Conservation (phyloP, 768 basidiomycete genomes). For the Kondoa subrosea region DNA sequence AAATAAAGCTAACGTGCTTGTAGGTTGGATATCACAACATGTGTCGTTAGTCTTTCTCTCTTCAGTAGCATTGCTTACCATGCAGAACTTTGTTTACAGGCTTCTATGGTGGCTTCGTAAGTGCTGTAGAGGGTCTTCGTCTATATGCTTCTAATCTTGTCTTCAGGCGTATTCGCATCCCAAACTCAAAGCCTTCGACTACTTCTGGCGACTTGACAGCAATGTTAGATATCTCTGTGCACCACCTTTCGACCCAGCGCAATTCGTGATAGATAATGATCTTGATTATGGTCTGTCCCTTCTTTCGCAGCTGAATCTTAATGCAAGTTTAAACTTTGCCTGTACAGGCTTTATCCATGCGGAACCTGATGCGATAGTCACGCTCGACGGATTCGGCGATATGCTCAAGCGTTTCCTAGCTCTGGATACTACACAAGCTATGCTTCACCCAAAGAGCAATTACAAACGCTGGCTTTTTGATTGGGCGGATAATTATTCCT, state of each 20-base stretch:
- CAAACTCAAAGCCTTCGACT: neutral
- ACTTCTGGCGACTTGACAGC: constrained; percentile 5
- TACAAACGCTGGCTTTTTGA: constrained; percentile 6
- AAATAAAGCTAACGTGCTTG: neutral
- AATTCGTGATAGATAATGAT: neutral
- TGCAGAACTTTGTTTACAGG: neutral
- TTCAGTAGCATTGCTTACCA: neutral
- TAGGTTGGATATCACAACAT: neutral
- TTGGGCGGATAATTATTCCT: neutral
- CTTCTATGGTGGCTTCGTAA: neutral
- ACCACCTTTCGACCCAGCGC: constrained; percentile 4
- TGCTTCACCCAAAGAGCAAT: constrained; percentile 1
- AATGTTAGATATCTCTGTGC: constrained; percentile 5
- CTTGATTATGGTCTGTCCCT: neutral
- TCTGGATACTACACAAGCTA: neutral
- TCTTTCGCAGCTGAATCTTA: too few relatives aligned
- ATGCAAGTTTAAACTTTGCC: too few relatives aligned
- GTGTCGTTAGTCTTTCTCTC: neutral
- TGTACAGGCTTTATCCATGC: constrained; percentile 3
- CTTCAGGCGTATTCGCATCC: constrained; percentile 5
- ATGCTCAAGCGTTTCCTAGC: constrained; percentile 3
- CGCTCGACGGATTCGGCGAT: constrained; percentile 6
- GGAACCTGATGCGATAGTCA: constrained; percentile 4
- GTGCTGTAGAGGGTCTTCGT: too few relatives aligned
- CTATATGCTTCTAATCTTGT: neutral